Evolutionary conservation across 139 green algal genomes (phyloP), one percentile per base, ranked within the genome.

Genomic region (Dunaliella primolecta): DNA sequence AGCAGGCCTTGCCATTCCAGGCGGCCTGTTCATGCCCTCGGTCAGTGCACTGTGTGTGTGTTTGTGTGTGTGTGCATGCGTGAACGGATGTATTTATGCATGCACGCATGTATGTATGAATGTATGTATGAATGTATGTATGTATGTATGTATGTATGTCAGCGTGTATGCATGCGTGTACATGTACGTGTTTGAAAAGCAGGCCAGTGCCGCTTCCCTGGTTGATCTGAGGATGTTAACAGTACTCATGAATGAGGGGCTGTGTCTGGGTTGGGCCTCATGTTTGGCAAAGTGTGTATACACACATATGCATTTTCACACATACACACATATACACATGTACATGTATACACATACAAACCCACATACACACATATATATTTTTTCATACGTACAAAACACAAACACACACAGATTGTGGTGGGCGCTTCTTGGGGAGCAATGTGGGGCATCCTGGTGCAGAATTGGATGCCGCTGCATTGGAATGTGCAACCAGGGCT

Each of bases 21-120:
- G 93, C 1, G 96, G 96, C 34, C 90, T 98, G 29, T 98, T 98
- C 92, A 96, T 98, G 93, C 96, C 96, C 1, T 94, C 90, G 38
- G 46, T 64, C 7, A 64, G 46, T 64, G 7, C 46, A 7, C 46
- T 64, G 7, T n/a, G n/a, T n/a, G n/a, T n/a, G n/a, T n/a, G n/a
- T n/a, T n/a, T n/a, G n/a, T n/a, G n/a, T n/a, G n/a, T n/a, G n/a
- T n/a, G n/a, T n/a, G n/a, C n/a, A n/a, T n/a, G n/a, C n/a, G n/a
- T n/a, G n/a, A n/a, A n/a, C n/a, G n/a, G n/a, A n/a, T n/a, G n/a
- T n/a, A n/a, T n/a, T n/a, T n/a, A n/a, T n/a, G n/a, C n/a, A n/a
- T n/a, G n/a, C n/a, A n/a, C n/a, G n/a, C n/a, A n/a, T n/a, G n/a
- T n/a, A n/a, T n/a, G n/a, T n/a, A n/a, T n/a, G n/a, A n/a, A n/a